Percentiles rank a stretch among this genome's conserved stretches.
These are phyloP conservation scores for Rhynchosporium agropyri DNA, from an alignment of 2,329 filamentous ascomycete species.

Conservation along the genomic window DNA sequence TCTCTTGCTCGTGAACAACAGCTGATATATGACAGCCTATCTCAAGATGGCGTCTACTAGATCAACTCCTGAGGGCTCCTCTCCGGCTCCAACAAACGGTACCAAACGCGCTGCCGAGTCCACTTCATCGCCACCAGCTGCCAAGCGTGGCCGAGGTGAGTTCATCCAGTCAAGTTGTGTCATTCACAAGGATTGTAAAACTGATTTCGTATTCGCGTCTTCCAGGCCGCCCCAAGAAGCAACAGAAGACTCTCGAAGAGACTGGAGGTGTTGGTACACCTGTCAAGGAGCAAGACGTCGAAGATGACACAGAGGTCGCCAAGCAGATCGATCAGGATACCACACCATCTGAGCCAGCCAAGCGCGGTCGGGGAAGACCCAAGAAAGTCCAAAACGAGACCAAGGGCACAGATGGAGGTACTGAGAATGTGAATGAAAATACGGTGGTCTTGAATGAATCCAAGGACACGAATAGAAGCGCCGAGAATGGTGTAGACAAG, in stretches of 20 bases:
- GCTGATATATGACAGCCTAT: not conserved
- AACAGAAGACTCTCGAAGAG: constrained; percentile 19
- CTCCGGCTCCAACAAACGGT: not conserved
- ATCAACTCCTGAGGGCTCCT: constrained; percentile 3
- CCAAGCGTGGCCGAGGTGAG: constrained; percentile 24
- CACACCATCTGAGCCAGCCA: constrained; percentile 34
- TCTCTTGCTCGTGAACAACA: not conserved
- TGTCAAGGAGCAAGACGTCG: constrained; percentile 2
- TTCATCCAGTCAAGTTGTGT: too few species aligned
- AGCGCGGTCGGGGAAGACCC: constrained; percentile 42
- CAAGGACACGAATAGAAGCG: constrained; percentile 33
- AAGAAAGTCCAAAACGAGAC: constrained; percentile 38
- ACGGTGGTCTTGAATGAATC: constrained; percentile 38
- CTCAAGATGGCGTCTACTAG: constrained; percentile 5
- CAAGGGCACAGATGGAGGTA: constrained; percentile 33
- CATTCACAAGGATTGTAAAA: too few species aligned
- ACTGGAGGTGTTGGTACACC: constrained; percentile 1
- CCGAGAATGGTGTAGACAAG: not conserved
- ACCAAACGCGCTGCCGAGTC: constrained; percentile 8
- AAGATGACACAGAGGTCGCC: not conserved
- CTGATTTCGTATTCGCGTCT: too few species aligned
- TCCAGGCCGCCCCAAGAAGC: constrained; percentile 10
- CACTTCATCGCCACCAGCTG: not conserved
- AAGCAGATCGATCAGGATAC: constrained; percentile 5
- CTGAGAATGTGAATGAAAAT: not conserved